Percentiles rank a stretch among this genome's conserved stretches.
Conservation (phyloP, 441 rosid genomes). For the Viola pubescens region DNA sequence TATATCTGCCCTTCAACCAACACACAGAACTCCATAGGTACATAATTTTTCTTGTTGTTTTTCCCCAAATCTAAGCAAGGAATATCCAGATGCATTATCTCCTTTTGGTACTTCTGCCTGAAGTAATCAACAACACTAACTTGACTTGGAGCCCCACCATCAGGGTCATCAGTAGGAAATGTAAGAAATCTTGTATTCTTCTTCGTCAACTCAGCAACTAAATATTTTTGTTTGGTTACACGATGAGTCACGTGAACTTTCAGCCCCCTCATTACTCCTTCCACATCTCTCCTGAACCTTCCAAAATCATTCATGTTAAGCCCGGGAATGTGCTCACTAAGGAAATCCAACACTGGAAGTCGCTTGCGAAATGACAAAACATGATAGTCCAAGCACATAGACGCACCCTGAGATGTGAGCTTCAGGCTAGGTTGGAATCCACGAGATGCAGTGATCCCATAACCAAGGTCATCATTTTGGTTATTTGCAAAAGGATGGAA, state of each 20-base stretch:
- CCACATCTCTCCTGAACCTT: slow-evolving; percentile 24
- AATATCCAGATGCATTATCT: slow-evolving; percentile 38
- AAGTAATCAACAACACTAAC: slow-evolving; percentile 48
- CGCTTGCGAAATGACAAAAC: slow-evolving; percentile 66
- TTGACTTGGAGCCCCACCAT: slow-evolving; percentile 26
- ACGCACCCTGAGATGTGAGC: slow-evolving; percentile 58
- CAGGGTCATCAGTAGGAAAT: slow-evolving; percentile 34
- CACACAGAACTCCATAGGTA: slow-evolving; percentile 72
- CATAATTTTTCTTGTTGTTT: slow-evolving; percentile 32
- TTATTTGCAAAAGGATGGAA: slow-evolving; percentile 31
- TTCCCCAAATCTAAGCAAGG: slow-evolving; percentile 70
- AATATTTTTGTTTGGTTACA: slow-evolving; percentile 43
- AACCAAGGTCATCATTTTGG: slow-evolving; percentile 35
- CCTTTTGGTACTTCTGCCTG: slow-evolving; percentile 35
- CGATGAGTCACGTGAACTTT: slow-evolving; percentile 54
- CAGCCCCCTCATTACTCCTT: slow-evolving; percentile 36
- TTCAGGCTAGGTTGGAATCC: slow-evolving; percentile 63
- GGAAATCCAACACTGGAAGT: slow-evolving; percentile 46
- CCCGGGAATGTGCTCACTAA: slow-evolving; percentile 31
- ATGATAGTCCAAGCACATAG: slow-evolving; percentile 71
- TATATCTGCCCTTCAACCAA: slow-evolving; percentile 66
- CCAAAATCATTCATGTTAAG: slow-evolving; percentile 24
- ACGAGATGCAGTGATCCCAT: slow-evolving; percentile 49
- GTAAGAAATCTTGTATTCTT: slow-evolving; percentile 25
- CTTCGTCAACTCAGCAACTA: slow-evolving; percentile 38